These are phyloP conservation scores for Medicago lupulina DNA, from an alignment of 306 rosid species.

Conservation along the genomic window DNA sequence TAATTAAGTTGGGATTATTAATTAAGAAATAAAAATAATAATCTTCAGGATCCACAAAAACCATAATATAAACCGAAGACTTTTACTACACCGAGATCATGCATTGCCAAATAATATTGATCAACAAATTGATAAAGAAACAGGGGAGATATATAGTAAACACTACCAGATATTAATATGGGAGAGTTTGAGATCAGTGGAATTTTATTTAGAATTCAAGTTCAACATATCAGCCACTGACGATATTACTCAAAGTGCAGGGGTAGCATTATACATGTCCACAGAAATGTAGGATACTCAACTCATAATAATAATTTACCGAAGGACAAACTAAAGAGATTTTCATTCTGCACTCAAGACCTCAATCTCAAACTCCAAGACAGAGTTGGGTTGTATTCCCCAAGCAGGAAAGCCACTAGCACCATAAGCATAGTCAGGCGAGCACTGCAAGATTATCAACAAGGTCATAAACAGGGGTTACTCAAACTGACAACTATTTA, in stretches of 20 bases:
- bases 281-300: constrained; percentile 30
- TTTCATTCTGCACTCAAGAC: constrained; percentile 64
- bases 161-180: neutral
- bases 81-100: constrained; percentile 1
- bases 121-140: constrained; percentile 6
- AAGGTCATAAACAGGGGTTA: constrained; percentile 15
- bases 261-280: constrained; percentile 40
- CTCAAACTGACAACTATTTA: neutral
- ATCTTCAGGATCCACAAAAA: neutral
- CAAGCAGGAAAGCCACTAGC: constrained; percentile 84
- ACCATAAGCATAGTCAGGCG: constrained; percentile 97
- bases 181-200: constrained; percentile 9
- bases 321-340: neutral
- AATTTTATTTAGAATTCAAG: constrained; percentile 20
- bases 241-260: constrained; percentile 11
- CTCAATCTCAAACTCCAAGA: constrained; percentile 85
- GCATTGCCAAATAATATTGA: constrained; percentile 22
- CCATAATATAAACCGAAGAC: neutral
- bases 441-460: constrained; percentile 71
- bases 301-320: constrained; percentile 4
- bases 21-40: neutral
- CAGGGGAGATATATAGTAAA: neutral
- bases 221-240: constrained; percentile 27
- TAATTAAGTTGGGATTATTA: neutral
- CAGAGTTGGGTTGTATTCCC: constrained; percentile 90